Evolutionary conservation across 2,329 filamentous ascomycete genomes (phyloP), one percentile per base, ranked within the genome.

Genomic region (Orbilia blumenaviensis): DNA sequence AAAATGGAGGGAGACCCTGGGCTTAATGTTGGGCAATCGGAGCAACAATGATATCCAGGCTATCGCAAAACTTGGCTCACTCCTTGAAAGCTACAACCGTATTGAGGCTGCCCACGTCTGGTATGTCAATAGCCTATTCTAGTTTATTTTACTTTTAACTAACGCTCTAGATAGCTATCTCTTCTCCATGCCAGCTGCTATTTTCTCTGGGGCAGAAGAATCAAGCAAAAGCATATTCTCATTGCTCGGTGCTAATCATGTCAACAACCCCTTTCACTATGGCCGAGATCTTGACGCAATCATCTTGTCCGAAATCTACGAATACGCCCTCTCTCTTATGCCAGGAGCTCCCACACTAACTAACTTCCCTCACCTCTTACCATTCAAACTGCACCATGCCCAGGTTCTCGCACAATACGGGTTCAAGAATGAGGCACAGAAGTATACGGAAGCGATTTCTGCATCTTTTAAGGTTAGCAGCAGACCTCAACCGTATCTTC

Each of bases 241-340:
- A 4, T 87, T 98, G 6, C 85, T 99, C 21, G 94, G 95, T 14
- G 91, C 91, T 12, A 92, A 98, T 81, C 93, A 96, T 82, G 87
- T 88, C 73, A 88, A 88, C 54, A 88, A 91, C 74, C 87, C 89
- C 5, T 87, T 90, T 61, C 89, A 92, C 60, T 90, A 94, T 77
- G 89, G 90, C 63, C 89, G 90, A 78, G 93, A 98, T 80, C 87
- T 92, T 5, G 93, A 98, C 81, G 88, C 93, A 2, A 88, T 97
- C n/a, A 86, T 97, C 60, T 87, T 99, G n/a, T 98, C 93, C 44
- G 95, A 99, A 82, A 89, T 97, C 0, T 98, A 96, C 80, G 95
- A 99, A 82, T 98, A 93, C 82, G 93, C 92, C 0, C 85, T 92
- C 9, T 92, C 92, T 8, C 87, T 98, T 12, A 29, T 68, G 7